phyloP scores from a whole-genome alignment of 306 rosid genomes.

The Senna tora region DNA sequence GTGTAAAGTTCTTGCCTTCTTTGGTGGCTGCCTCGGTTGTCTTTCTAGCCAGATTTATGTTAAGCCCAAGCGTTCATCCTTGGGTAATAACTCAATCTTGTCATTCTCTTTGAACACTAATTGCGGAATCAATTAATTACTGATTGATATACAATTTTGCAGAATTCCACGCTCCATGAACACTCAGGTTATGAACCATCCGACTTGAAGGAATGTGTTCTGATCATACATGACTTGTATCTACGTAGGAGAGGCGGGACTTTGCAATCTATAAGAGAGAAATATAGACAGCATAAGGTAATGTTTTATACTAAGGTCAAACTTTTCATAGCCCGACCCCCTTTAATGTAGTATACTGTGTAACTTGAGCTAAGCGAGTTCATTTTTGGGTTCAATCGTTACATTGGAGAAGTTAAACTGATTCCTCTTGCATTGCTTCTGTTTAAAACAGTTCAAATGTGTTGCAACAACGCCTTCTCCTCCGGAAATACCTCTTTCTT shows the following conservation, averaged over 20 bases:
- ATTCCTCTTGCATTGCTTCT: constrained; percentile 30
- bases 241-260: constrained; percentile 69
- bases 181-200: constrained; percentile 64
- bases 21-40: constrained; percentile 81
- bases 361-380: neutral
- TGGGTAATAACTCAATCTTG: constrained; percentile 60
- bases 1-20: constrained; percentile 81
- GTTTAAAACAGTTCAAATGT: constrained; percentile 68
- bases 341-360: neutral
- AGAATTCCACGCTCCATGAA: constrained; percentile 53
- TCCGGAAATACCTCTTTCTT: constrained; percentile 70
- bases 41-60: constrained; percentile 72
- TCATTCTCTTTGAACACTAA: neutral
- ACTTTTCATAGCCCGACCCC: neutral
- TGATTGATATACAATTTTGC: constrained; percentile 33
- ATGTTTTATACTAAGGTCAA: neutral
- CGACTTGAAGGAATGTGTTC: constrained; percentile 67
- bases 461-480: constrained; percentile 83
- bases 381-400: neutral
- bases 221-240: constrained; percentile 71
- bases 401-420: constrained; percentile 22
- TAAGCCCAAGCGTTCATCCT: constrained; percentile 61
- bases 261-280: constrained; percentile 69
- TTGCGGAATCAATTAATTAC: constrained; percentile 10
- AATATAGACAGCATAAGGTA: constrained; percentile 91